Evolutionary conservation across 2,329 filamentous ascomycete genomes (phyloP).

Genomic region (Aspergillus ochraceoroseus): DNA sequence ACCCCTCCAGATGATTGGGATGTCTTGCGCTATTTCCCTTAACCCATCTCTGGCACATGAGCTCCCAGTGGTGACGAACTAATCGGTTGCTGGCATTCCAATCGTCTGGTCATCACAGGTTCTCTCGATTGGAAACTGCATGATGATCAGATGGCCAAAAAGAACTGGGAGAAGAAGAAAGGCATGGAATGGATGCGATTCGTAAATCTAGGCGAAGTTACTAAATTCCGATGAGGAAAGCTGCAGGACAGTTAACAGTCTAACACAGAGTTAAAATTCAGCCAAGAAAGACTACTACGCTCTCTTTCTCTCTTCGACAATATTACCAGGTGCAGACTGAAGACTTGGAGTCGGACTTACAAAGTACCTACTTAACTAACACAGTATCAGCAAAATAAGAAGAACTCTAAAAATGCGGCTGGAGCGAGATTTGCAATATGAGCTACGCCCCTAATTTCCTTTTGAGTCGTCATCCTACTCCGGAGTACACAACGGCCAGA

Average conservation of each 20-base stretch:
- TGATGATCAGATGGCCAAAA: conserved; percentile 1
- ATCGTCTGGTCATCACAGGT: too few species aligned
- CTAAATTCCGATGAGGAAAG: not conserved
- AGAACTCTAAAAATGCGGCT: not conserved
- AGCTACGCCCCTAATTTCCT: conserved; percentile 7
- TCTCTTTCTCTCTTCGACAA: not conserved
- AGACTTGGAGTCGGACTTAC: not conserved
- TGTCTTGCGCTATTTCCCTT: too few species aligned
- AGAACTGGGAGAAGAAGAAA: not conserved
- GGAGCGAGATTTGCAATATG: conserved; percentile 11
- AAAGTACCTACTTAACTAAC: conserved; percentile 5
- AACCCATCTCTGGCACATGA: conserved; percentile 12
- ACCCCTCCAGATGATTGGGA: too few species aligned
- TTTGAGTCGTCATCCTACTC: not conserved
- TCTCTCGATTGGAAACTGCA: not conserved
- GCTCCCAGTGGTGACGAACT: not conserved
- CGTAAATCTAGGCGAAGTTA: not conserved
- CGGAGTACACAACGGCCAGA: too few species aligned
- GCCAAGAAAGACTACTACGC: not conserved
- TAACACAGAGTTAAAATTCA: conserved; percentile 3
- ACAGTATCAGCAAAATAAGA: conserved; percentile 2
- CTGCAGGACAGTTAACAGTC: not conserved
- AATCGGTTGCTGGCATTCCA: not conserved
- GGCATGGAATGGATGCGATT: conserved; percentile 4
- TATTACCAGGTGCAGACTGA: too few species aligned